Evolutionary conservation across 768 basidiomycete species (phyloP).

Genomic region (Trametes punicea): DNA sequence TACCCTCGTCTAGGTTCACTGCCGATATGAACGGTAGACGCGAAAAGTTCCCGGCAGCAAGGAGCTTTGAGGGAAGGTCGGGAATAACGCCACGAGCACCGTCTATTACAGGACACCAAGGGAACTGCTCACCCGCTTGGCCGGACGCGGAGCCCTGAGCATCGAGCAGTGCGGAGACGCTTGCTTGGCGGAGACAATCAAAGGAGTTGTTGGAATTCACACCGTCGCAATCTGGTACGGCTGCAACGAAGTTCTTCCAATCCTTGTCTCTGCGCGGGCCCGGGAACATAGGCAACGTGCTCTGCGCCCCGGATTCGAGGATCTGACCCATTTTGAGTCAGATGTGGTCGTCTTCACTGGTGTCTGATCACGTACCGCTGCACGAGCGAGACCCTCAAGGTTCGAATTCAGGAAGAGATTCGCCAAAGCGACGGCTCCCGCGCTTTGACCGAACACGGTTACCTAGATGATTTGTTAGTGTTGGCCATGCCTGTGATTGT

Average conservation of each 20-base stretch:
- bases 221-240: conserved; percentile 34
- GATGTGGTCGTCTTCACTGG: too few relatives aligned
- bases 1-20: conserved; percentile 47
- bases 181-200: conserved; percentile 29
- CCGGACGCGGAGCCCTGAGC: conserved; percentile 22
- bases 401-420: conserved; percentile 31
- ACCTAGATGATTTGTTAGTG: conserved; percentile 21
- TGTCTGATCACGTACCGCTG: conserved; percentile 18
- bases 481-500: neutral
- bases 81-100: conserved; percentile 39
- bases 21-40: conserved; percentile 45
- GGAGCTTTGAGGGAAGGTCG: conserved; percentile 36
- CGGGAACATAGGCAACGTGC: conserved; percentile 30
- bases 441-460: conserved; percentile 38
- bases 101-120: conserved; percentile 41
- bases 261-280: conserved; percentile 32
- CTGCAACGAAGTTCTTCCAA: conserved; percentile 40
- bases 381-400: conserved; percentile 24
- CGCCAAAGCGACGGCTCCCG: conserved; percentile 36
- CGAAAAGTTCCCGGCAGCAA: conserved; percentile 33
- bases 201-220: conserved; percentile 35
- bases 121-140: conserved; percentile 28
- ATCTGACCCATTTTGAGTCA: conserved; percentile 31
- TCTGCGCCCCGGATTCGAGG: conserved; percentile 39
- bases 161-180: conserved; percentile 14